A percentile compares a stretch with the other conserved stretches of the same genome.
phyloP scores from a whole-genome alignment of 306 rosid genomes.

The Macrotyloma uniflorum region DNA sequence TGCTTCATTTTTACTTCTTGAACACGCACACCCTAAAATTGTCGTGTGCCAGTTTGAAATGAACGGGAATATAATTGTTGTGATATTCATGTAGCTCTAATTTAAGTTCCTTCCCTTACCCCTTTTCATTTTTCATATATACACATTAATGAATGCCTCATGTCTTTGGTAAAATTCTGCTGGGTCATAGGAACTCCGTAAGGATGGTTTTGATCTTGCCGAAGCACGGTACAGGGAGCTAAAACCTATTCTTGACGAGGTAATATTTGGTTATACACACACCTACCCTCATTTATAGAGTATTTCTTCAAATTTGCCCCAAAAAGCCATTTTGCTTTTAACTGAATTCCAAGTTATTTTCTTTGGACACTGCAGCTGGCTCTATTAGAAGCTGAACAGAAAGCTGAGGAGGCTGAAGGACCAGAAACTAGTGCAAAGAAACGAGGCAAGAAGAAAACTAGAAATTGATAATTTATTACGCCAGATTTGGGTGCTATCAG shows the following conservation, averaged over 20 bases:
- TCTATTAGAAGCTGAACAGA: conserved; percentile 88
- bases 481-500: conserved; percentile 3
- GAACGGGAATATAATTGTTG: conserved; percentile 15
- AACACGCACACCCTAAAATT: neutral
- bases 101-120: neutral
- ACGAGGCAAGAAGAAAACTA: conserved; percentile 85
- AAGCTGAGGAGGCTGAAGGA: conserved; percentile 86
- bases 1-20: neutral
- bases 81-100: conserved; percentile 15
- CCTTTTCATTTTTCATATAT: neutral
- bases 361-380: conserved; percentile 67
- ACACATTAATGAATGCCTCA: conserved; percentile 8
- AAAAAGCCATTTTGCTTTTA: neutral
- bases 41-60: neutral
- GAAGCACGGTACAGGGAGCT: conserved; percentile 87
- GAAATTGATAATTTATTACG: conserved; percentile 42
- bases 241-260: conserved; percentile 97
- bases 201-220: conserved; percentile 97
- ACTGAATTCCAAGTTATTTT: neutral
- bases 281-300: neutral
- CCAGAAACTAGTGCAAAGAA: conserved; percentile 75
- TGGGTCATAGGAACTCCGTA: conserved; percentile 83
- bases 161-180: conserved; percentile 28
- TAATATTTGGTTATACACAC: conserved; percentile 42
- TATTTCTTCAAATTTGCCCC: neutral